Conservation (phyloP, 2,329 filamentous ascomycete species). For the Elsinoe arachidis region DNA sequence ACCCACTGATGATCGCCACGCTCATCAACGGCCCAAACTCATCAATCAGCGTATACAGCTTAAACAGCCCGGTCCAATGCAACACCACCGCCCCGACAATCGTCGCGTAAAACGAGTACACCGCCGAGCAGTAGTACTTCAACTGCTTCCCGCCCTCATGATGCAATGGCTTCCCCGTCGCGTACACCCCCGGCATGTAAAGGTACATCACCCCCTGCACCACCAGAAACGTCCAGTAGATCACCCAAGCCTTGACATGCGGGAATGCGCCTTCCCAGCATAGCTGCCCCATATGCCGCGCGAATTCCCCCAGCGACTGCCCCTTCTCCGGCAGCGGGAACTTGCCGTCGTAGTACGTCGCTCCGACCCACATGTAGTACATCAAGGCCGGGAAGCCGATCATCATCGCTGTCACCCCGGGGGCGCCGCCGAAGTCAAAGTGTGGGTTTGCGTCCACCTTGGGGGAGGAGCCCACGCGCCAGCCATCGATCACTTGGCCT, state of each 20-base stretch:
- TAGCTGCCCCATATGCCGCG: slow-evolving; percentile 58
- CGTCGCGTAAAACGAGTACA: slow-evolving; percentile 79
- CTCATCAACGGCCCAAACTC: slow-evolving; percentile 90
- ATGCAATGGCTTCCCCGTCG: slow-evolving; percentile 77
- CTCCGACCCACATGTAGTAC: slow-evolving; percentile 99
- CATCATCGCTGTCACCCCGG: slow-evolving; percentile 80
- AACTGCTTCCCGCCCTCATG: slow-evolving; percentile 79
- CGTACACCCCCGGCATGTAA: slow-evolving; percentile 75
- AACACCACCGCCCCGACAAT: slow-evolving; percentile 61
- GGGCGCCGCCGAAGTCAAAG: slow-evolving; percentile 78
- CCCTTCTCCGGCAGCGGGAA: slow-evolving; percentile 59
- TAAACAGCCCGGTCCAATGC: slow-evolving; percentile 78
- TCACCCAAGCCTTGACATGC: slow-evolving; percentile 70
- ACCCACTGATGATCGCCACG: slow-evolving; percentile 87
- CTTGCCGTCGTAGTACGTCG: slow-evolving; percentile 82
- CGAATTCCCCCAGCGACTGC: slow-evolving; percentile 58
- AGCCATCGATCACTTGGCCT: slow-evolving; percentile 31
- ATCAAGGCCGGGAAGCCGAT: slow-evolving; percentile 85
- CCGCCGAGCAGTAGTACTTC: slow-evolving; percentile 87
- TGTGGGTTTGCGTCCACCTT: slow-evolving; percentile 41
- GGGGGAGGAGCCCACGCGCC: slow-evolving; percentile 29
- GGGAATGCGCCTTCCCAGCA: slow-evolving; percentile 82
- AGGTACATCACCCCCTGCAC: slow-evolving; percentile 79
- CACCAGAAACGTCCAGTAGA: slow-evolving; percentile 91
- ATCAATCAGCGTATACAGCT: slow-evolving; percentile 83